Base-by-base conservation (phyloP, 169 alveolate species). In the Cyclospora cayetanensis region DNA sequence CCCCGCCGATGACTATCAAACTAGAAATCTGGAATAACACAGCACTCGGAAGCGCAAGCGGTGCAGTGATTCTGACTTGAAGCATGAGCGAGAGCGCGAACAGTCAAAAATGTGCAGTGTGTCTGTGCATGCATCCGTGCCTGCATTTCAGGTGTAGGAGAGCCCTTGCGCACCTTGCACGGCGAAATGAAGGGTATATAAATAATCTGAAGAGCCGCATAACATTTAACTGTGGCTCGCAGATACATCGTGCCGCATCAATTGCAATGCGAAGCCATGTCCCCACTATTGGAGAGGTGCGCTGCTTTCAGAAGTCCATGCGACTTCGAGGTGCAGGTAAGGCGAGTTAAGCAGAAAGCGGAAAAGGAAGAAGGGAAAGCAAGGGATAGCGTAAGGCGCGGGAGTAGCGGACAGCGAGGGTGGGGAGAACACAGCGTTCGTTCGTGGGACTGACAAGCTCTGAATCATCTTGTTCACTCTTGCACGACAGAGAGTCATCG, bases 1-100 rank as follows among this genome's bases (percentile, higher is more conserved):
- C 97, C 12, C 97, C 97, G 18, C 97, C 97, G 37, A 96, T 96
- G 63, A 96, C 92, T 43, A 80, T 90, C 15, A 96, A 66, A 52
- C 96, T 93, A 43, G 91, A 41, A 34, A 94, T 89, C 96, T 94
- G 87, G 46, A 43, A 53, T 25, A 9, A 86, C 68, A 86, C 34
- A 93, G 5, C 79, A n/a, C n/a, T n/a, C n/a, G n/a, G n/a, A n/a
- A 42, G 9, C 4, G 52, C 50, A 5, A 34, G 0, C 9, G 60
- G 65, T 4, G n/a, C 37, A 29, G 25, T 50, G 20, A 7, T 53
- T 31, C 35, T 11, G 34, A 22, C 25, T 15, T 43, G 39, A 42
- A 29, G 25, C 60, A 11, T 25, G 18, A 29, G 79, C 0, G 74
- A n/a, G 60, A 46, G 50, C 4, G 79, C 42, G 25, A 12, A 74